These are phyloP conservation scores for Flaveria linearis DNA, from an alignment of 129 eudicot genomes.

Conservation along the genomic window DNA sequence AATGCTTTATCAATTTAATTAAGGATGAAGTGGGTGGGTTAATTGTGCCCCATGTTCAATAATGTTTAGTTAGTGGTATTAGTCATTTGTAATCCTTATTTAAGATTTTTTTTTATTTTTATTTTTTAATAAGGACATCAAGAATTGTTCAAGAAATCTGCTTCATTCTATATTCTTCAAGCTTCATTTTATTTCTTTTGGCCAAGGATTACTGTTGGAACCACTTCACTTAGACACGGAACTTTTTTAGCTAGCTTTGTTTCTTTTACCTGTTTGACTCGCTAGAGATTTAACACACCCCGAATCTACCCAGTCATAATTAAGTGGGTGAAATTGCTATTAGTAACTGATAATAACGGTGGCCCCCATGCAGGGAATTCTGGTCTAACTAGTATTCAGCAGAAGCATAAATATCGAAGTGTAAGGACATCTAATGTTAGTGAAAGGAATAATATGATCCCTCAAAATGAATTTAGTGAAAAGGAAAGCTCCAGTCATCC, in stretches of 20 bases:
- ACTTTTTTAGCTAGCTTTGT: background rate
- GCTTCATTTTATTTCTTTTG: too few species aligned
- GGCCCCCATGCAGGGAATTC: conserved; percentile 50
- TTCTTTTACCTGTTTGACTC: background rate
- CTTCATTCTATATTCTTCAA: too few species aligned
- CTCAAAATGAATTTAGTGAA: conserved; percentile 44
- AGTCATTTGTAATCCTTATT: too few species aligned
- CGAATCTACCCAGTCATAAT: background rate
- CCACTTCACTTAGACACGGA: too few species aligned
- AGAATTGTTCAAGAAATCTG: too few species aligned
- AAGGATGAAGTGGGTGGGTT: too few species aligned
- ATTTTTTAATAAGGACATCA: too few species aligned
- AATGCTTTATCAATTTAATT: too few species aligned
- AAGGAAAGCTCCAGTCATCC: conserved; percentile 53
- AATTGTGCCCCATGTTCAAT: too few species aligned
- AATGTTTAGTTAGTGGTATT: too few species aligned
- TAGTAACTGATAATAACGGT: conserved; percentile 1
- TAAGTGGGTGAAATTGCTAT: background rate
- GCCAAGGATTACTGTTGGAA: too few species aligned
- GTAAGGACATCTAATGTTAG: conserved; percentile 53
- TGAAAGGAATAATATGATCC: conserved; percentile 39
- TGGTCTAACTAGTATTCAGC: conserved; percentile 45
- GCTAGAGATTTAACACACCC: background rate
- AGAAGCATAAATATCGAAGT: conserved; percentile 50
- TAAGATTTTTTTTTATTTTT: too few species aligned